Evolutionary conservation across 1,284 basidiomycete genomes (phyloP), one percentile per base, ranked within the genome.

Genomic region (Cutaneotrichosporon spelunceum): DNA sequence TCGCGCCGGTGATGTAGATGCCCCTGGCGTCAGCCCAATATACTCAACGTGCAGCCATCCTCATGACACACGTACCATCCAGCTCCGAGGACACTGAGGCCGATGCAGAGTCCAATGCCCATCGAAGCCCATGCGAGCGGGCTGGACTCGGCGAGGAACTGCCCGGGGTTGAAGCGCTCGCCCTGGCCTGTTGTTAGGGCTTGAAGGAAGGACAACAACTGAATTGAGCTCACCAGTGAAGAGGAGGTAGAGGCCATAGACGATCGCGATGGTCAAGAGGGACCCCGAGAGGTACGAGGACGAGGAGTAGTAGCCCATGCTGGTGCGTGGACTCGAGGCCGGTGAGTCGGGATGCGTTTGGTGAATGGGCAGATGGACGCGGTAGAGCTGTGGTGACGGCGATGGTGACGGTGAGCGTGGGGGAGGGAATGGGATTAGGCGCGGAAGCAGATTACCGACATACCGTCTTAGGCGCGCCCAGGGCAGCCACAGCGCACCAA

Each of bases 31-130:
- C 1, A 62, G 60, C 45, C 7, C 5, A 11, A 19, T 11, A 13
- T 10, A 39, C 11, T n/a, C n/a, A n/a, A n/a, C n/a, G n/a, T n/a
- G n/a, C n/a, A n/a, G n/a, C n/a, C n/a, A n/a, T n/a, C n/a, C n/a
- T n/a, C n/a, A n/a, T n/a, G n/a, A n/a, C n/a, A n/a, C n/a, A 83
- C 89, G 67, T 64, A 95, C 95, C 95, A 98, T 79, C 90, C 95
- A 52, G 95, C 95, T 62, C 95, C 96, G 6, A 93, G 81, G 7
- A 97, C 94, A 70, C 90, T 93, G 52, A 99, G 77, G 3, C 96
- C 95, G 64, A 97, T 93, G 75, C 93, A 96, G 48, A 98, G 82
- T 36, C 90, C 93, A 62, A 98, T 90, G 10, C 95, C 95, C 5
- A 87, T 84, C 63, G 92, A 84, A 1, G 90, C 94, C 93, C 93